Evolutionary conservation across 805 yeast genomes (phyloP).

Genomic region (Hanseniaspora clermontiae): DNA sequence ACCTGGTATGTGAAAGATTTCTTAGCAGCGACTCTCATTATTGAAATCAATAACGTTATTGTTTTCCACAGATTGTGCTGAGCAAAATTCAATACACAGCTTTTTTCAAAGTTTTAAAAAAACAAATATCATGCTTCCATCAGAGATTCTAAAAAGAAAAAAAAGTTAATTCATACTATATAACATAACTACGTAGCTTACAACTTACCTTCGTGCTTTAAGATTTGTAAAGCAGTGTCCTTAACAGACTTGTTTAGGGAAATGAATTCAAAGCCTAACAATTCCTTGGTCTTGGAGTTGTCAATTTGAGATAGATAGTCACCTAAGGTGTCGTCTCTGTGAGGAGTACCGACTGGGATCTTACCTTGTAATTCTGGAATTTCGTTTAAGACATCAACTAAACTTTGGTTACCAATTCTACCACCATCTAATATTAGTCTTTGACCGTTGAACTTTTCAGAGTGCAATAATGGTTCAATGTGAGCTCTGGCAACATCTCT

Average conservation of each 20-base stretch:
- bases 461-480: slow-evolving; percentile 35
- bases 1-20: too few species aligned
- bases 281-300: slow-evolving; percentile 9
- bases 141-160: too few species aligned
- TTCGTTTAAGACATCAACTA: slow-evolving; percentile 26
- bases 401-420: slow-evolving; percentile 22
- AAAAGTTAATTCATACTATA: slow-evolving; percentile 4
- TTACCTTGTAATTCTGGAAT: slow-evolving; percentile 35
- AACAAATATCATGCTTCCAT: too few species aligned
- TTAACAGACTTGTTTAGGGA: neutral
- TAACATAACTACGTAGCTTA: slow-evolving; percentile 8
- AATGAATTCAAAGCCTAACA: slow-evolving; percentile 11
- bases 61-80: too few species aligned
- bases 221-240: slow-evolving; percentile 13
- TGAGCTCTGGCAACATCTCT: slow-evolving; percentile 54
- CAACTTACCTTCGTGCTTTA: neutral
- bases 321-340: neutral
- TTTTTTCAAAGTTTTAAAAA: too few species aligned
- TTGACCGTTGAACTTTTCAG: slow-evolving; percentile 25
- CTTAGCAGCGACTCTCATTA: too few species aligned
- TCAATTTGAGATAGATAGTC: neutral
- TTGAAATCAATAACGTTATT: too few species aligned
- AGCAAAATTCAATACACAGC: too few species aligned
- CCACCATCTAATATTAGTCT: slow-evolving; percentile 24
- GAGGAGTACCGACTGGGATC: slow-evolving; percentile 25